phyloP scores from a whole-genome alignment of 208 protist genomes.

The Trypanosoma melophagium region DNA sequence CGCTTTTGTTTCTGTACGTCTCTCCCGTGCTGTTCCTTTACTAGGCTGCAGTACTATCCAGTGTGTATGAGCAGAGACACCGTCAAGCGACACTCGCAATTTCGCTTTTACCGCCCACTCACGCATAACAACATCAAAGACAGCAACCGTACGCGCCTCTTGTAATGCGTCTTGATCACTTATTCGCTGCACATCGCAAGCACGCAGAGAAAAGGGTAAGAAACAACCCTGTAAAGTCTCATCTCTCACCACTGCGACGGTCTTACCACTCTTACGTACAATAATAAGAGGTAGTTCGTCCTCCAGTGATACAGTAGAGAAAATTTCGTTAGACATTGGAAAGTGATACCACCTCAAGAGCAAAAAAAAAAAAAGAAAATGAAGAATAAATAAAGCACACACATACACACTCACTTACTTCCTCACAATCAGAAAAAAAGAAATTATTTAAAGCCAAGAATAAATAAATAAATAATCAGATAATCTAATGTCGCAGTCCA shows the following conservation, averaged over 20 bases:
- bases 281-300: constrained; percentile 28
- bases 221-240: background rate
- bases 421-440: constrained; percentile 7
- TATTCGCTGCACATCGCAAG: constrained; percentile 24
- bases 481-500: no score
- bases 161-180: constrained; percentile 1
- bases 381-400: constrained; percentile 21
- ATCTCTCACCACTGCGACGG: constrained; percentile 26
- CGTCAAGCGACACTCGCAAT: constrained; percentile 19
- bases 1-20: background rate
- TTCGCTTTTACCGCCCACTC: constrained; percentile 26
- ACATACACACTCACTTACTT: no score
- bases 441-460: constrained; percentile 5
- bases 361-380: background rate
- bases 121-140: background rate
- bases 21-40: no score
- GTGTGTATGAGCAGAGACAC: constrained; percentile 10
- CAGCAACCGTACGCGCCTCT: constrained; percentile 6
- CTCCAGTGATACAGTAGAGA: background rate
- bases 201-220: constrained; percentile 35
- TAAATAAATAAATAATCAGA: constrained; percentile 1
- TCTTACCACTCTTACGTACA: constrained; percentile 22
- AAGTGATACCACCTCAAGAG: background rate
- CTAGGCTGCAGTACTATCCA: constrained; percentile 8
- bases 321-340: background rate